Base-by-base conservation (phyloP, 495 filamentous ascomycete species). In the Daldinia childiae region DNA sequence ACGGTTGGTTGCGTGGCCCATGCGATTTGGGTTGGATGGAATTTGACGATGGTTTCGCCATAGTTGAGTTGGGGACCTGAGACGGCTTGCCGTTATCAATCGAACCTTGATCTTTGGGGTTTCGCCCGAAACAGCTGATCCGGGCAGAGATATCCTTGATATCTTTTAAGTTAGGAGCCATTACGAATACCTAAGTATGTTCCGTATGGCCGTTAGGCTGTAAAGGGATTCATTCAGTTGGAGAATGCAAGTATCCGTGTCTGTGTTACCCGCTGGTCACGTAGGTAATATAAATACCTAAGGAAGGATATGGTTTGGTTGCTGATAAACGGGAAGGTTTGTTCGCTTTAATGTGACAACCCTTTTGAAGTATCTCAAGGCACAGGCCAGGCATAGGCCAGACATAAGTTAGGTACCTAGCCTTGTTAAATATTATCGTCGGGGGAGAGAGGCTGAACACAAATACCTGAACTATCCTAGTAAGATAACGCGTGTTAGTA, bases 71-170 rank as follows among this genome's bases (percentile, higher is more conserved):
- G n/a, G n/a, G 50, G 5, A 15, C 24, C 30, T 61, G 62, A 24
- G 57, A 34, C 6, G 62, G n/a, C 24, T 64, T 45, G 4, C 48
- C 45, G 38, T 19, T 41, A 4, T 63, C 34, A 27, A n/a, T 29
- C 0, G 64, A 58, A 11, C 58, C 43, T 50, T 71, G 51, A 6
- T 24, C 45, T 19, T 50, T 56, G 19, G 34, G 32, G 6, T 58
- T 27, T 3, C 30, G 36, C 50, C 62, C 36, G 6, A 61, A 51
- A 15, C 54, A 52, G 29, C 6, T 39, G 4, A 65, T 30, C 24
- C 68, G 55, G 19, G 36, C 58, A 9, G 62, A 62, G 41, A 71
- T 30, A 54, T 67, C 58, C 58, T 67, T 72, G 26, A 72, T 30
- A 6, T 52, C 8, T 17, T 59, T 52, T 48, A 66, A 34, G 32